Percentiles rank a stretch among this genome's conserved stretches.
Conservation (phyloP, 1,284 basidiomycete species). For the Quambalaria eucalypti region DNA sequence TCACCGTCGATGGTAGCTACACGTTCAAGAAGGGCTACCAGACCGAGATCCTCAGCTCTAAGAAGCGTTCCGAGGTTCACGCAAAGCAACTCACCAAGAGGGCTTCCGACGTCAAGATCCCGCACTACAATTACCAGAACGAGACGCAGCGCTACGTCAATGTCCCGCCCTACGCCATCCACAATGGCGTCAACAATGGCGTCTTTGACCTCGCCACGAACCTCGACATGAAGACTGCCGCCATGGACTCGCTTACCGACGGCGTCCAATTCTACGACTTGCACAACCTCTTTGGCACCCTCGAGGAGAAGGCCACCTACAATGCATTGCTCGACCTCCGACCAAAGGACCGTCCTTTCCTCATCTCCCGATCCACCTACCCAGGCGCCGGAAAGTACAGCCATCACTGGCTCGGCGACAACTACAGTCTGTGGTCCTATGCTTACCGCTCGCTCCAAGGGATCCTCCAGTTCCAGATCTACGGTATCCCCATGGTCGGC, state of each 20-base stretch:
- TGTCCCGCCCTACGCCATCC: slow-evolving; percentile 58
- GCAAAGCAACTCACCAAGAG: not conserved
- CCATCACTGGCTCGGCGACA: slow-evolving; percentile 56
- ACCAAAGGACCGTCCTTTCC: slow-evolving; percentile 26
- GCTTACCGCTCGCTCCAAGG: slow-evolving; percentile 59
- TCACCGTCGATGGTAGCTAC: slow-evolving; percentile 58
- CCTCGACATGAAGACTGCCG: slow-evolving; percentile 42
- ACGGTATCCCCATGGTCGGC: slow-evolving; percentile 26
- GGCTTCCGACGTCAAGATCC: slow-evolving; percentile 5
- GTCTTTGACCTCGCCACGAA: slow-evolving; percentile 42
- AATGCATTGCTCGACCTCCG: slow-evolving; percentile 15
- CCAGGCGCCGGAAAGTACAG: slow-evolving; percentile 24
- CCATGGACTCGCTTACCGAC: slow-evolving; percentile 48
- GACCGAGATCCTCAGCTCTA: not conserved
- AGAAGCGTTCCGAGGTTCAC: not conserved
- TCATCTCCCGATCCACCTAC: slow-evolving; percentile 27
- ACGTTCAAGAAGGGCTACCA: slow-evolving; percentile 12
- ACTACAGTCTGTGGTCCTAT: slow-evolving; percentile 59
- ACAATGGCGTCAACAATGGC: slow-evolving; percentile 56
- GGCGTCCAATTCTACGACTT: slow-evolving; percentile 35
- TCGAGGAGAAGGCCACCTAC: slow-evolving; percentile 18
- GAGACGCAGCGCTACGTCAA: slow-evolving; percentile 17
- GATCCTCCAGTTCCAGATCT: slow-evolving; percentile 63
- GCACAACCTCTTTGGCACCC: slow-evolving; percentile 37
- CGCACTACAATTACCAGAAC: slow-evolving; percentile 19